Evolutionary conservation across 495 filamentous ascomycete species (phyloP).

Genomic region (Aspergillus wentii): DNA sequence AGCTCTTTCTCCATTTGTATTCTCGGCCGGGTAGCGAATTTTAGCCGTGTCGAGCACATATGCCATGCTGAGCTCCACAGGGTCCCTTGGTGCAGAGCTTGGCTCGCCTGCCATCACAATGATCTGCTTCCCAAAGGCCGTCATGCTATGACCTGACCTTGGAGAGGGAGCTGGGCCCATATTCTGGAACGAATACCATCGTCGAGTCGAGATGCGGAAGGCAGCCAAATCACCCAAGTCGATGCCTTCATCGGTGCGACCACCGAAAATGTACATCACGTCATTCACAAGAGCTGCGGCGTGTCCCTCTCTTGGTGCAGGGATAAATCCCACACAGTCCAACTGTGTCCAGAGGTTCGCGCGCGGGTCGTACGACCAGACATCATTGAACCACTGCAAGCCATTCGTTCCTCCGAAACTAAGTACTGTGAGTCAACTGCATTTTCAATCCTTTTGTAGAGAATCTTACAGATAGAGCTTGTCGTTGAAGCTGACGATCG

Average conservation of each 20-base stretch:
- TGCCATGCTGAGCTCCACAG: conserved; percentile 77
- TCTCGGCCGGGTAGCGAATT: conserved; percentile 87
- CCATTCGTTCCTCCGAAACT: conserved; percentile 98
- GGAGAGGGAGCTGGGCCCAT: conserved; percentile 97
- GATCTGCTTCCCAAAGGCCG: conserved; percentile 83
- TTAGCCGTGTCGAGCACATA: conserved; percentile 93
- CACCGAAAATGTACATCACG: conserved; percentile 99
- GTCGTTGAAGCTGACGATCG: conserved; percentile 86
- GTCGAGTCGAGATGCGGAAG: conserved; percentile 82
- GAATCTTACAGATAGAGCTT: conserved; percentile 92
- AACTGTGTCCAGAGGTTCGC: conserved; percentile 77
- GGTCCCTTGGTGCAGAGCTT: conserved; percentile 75
- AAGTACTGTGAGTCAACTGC: conserved; percentile 4
- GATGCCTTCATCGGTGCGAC: conserved; percentile 85
- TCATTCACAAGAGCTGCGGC: conserved; percentile 89
- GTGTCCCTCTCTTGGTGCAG: conserved; percentile 88
- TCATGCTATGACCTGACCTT: conserved; percentile 96
- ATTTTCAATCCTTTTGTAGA: not conserved
- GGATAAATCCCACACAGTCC: conserved; percentile 97
- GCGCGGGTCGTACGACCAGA: conserved; percentile 90
- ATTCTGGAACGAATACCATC: conserved; percentile 99
- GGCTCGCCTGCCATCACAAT: conserved; percentile 92
- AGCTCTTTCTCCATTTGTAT: conserved; percentile 41
- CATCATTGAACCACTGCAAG: conserved; percentile 94
- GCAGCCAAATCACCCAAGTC: conserved; percentile 94